phyloP scores from a whole-genome alignment of 2,329 filamentous ascomycete species.

The Alternaria arborescens region DNA sequence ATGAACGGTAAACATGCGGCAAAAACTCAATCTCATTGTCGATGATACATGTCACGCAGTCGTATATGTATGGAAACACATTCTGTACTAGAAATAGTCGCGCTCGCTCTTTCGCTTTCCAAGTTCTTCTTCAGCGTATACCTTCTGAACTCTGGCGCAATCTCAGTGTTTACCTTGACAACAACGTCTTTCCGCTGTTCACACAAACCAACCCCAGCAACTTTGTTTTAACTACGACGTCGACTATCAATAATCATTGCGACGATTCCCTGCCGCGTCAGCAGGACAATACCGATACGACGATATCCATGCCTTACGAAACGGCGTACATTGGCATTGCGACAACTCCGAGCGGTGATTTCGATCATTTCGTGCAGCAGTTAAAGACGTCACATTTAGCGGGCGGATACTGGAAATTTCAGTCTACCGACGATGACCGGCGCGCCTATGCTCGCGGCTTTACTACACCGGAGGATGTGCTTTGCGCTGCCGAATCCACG shows the following conservation, averaged over 20 bases:
- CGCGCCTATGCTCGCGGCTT: conserved; percentile 23
- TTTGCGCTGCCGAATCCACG: conserved; percentile 20
- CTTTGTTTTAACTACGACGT: neutral
- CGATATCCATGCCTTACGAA: conserved; percentile 11
- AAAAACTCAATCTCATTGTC: neutral
- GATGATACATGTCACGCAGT: neutral
- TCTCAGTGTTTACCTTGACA: neutral
- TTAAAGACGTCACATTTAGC: conserved; percentile 6
- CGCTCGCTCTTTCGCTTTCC: neutral
- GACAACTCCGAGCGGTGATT: conserved; percentile 12
- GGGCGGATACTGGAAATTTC: conserved; percentile 30
- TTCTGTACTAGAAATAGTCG: neutral
- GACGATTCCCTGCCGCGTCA: neutral
- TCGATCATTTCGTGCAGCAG: conserved; percentile 17
- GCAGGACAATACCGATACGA: neutral
- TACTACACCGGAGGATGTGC: conserved; percentile 23
- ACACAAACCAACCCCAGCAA: neutral
- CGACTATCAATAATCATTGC: neutral
- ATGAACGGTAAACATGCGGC: neutral
- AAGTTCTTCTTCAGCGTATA: neutral
- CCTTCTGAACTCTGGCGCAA: neutral
- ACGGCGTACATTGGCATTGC: conserved; percentile 17
- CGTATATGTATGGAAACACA: neutral
- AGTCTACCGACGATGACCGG: conserved; percentile 20
- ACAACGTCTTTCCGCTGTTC: too few species aligned